Conservation (phyloP, 2,329 filamentous ascomycete genomes). For the Paecilomyces niveus region DNA sequence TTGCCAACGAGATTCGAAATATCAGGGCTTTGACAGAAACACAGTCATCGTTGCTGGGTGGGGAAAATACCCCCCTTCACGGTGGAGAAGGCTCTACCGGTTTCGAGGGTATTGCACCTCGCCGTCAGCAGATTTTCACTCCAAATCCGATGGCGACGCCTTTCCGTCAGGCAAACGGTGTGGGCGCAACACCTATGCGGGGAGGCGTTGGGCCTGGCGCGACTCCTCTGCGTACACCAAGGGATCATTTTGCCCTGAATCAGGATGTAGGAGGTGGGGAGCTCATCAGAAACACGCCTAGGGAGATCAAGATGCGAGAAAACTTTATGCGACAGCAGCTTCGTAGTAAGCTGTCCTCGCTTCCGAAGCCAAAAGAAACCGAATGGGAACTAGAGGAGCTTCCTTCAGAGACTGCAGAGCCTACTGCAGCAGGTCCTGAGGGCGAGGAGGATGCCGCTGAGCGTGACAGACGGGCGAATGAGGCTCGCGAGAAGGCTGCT, state of each 20-base stretch:
- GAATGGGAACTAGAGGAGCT: slow-evolving; percentile 87
- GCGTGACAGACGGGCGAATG: slow-evolving; percentile 63
- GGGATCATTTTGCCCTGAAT: slow-evolving; percentile 83
- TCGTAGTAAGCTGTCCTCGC: slow-evolving; percentile 56
- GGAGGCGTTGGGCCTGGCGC: slow-evolving; percentile 60
- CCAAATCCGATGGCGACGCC: slow-evolving; percentile 95
- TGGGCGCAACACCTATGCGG: slow-evolving; percentile 58
- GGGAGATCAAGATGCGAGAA: slow-evolving; percentile 66
- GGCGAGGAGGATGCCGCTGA: slow-evolving; percentile 65
- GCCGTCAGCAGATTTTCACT: slow-evolving; percentile 75
- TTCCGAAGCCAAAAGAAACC: slow-evolving; percentile 86
- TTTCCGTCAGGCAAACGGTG: slow-evolving; percentile 58
- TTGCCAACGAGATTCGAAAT: slow-evolving; percentile 94
- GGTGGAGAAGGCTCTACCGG: slow-evolving; percentile 78
- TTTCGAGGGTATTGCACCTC: slow-evolving; percentile 76
- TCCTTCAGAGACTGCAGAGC: slow-evolving; percentile 71
- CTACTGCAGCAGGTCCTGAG: slow-evolving; percentile 41
- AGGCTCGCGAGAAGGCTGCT: slow-evolving; percentile 56
- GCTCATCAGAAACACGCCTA: slow-evolving; percentile 65
- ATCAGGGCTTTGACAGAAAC: slow-evolving; percentile 88
- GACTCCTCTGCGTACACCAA: slow-evolving; percentile 79
- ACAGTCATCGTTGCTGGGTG: slow-evolving; percentile 85
- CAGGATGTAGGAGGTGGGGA: slow-evolving; percentile 59
- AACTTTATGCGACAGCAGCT: slow-evolving; percentile 62
- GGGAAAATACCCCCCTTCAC: slow-evolving; percentile 84